Evolutionary conservation across 2,329 filamentous ascomycete genomes (phyloP).

Genomic region (Colletotrichum magnum): DNA sequence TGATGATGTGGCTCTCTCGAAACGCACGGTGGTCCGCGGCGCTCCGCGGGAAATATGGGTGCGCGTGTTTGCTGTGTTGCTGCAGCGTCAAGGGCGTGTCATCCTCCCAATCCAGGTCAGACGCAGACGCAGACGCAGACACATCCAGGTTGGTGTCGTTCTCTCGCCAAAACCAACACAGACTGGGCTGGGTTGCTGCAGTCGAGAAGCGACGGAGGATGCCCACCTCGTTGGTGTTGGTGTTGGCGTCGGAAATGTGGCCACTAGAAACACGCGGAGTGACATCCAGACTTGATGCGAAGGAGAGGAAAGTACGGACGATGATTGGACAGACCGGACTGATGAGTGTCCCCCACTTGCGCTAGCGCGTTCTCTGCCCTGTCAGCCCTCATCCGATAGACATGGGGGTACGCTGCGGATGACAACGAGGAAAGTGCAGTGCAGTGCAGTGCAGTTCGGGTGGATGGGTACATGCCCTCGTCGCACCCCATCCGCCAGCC

Average conservation of each 20-base stretch:
- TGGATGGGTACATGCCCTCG: conserved; percentile 9
- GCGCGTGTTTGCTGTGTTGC: background rate
- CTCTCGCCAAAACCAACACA: no score
- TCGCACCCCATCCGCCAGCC: background rate
- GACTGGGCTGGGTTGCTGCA: background rate
- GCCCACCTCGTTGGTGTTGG: conserved; percentile 29
- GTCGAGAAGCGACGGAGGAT: conserved; percentile 31
- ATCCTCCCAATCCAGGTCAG: conserved; percentile 32
- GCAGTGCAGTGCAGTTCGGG: background rate
- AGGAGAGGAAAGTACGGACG: background rate
- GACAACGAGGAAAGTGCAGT: conserved; percentile 16
- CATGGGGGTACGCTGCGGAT: conserved; percentile 19
- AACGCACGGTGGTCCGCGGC: conserved; percentile 17
- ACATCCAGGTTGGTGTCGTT: background rate
- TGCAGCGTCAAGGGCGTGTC: conserved; percentile 39
- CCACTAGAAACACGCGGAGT: background rate
- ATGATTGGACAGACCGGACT: conserved; percentile 35
- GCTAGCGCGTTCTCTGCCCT: background rate
- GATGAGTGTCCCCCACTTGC: background rate
- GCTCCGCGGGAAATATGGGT: conserved; percentile 7
- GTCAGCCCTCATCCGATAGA: conserved; percentile 35
- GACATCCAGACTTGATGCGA: background rate
- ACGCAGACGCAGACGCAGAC: conserved; percentile 20
- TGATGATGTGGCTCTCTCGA: conserved; percentile 19
- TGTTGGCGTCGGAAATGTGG: conserved; percentile 26